phyloP scores from a whole-genome alignment of 768 basidiomycete species.

The Leccinellum rugosiceps region DNA sequence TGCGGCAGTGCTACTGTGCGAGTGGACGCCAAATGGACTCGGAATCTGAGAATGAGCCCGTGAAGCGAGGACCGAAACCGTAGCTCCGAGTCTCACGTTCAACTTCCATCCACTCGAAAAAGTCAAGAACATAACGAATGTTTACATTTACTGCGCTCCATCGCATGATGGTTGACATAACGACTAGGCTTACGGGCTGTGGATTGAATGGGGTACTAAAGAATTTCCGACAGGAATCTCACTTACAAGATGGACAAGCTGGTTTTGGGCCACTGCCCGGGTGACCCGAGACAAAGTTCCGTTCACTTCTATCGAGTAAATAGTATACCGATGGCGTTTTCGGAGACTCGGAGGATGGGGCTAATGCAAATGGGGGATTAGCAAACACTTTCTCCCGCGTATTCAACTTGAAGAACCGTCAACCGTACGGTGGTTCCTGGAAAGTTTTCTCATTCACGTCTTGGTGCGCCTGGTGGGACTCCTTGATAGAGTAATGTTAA shows the following conservation, averaged over 20 bases:
- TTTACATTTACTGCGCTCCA: neutral
- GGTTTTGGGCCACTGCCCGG: neutral
- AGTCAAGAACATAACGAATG: neutral
- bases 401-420: neutral
- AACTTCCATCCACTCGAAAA: neutral
- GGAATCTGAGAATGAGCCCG: neutral
- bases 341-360: neutral
- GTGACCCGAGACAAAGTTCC: neutral
- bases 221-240: neutral
- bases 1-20: neutral
- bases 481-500: neutral
- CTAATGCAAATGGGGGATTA: neutral
- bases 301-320: neutral
- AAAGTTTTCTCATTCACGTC: conserved; percentile 1
- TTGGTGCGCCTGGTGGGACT: neutral
- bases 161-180: neutral
- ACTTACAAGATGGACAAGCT: no score
- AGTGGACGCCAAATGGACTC: no score
- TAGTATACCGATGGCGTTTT: neutral
- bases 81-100: neutral
- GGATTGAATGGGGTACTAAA: neutral
- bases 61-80: neutral
- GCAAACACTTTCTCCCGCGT: neutral
- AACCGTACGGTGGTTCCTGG: neutral
- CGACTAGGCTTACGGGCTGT: neutral